Evolutionary conservation across 768 basidiomycete species (phyloP), one percentile per base, ranked within the genome.

Genomic region (Boletellus emodensis): DNA sequence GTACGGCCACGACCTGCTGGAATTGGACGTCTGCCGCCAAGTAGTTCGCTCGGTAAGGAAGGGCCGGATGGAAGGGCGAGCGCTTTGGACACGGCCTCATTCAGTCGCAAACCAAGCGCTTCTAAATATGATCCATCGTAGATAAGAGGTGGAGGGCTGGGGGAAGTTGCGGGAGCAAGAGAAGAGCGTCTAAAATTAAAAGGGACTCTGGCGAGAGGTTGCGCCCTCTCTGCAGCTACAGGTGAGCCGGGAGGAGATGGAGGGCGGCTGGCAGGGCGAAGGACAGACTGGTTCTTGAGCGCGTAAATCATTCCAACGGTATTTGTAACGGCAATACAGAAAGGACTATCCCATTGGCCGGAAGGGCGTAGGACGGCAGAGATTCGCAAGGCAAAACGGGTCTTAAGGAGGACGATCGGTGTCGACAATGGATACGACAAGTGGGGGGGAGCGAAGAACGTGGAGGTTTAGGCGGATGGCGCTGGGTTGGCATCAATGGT

Each of bases 51-150:
- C 11, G 74, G 65, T 41, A 67, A 57, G 15, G 76, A 75, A 18
- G 83, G 73, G 24, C 83, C 81, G 2, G 74, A 60, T 13, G 87
- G 85, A 56, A 84, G 84, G 18, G 78, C 74, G 44, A 91, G 73
- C 3, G 87, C 84, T 68, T 80, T 87, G 48, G 87, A 85, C 13
- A 89, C 86, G 0, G 85, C 87, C 66, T 92, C 90, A 61, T 84
- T 89, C 40, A 92, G 73, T 62, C 85, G 89, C 48, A 90, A 73
- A 57, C 83, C 77, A 40, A 91, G 78, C 51, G 82, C 79, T 63
- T 90, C 85, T 46, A 90, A 74, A 68, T 90, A 91, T 12, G 87
- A 87, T 49, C 85, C 86, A 65, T 90, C 88, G 57, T 88, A 88
- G 28, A 84, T 69, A 30, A 84, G 76, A 8, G 79, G 72, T 4